Conservation (phyloP, 495 filamentous ascomycete species). For the Achaetomiella virescens region DNA sequence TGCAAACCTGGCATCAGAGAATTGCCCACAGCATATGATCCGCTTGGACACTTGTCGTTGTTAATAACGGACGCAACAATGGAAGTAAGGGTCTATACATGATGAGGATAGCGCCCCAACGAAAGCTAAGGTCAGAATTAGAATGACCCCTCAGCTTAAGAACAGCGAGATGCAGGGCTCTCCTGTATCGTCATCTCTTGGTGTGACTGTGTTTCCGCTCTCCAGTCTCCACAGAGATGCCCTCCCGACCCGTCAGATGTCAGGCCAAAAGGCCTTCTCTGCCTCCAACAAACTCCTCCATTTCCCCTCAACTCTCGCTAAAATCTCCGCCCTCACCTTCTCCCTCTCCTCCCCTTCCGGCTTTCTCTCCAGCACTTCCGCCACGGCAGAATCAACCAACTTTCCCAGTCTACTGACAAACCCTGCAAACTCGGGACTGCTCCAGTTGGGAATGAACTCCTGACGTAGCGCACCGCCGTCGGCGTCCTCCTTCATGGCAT, state of each 20-base stretch:
- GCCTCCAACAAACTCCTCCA: slow-evolving; percentile 32
- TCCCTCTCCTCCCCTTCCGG: slow-evolving; percentile 10
- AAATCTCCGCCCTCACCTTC: slow-evolving; percentile 17
- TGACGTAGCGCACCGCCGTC: slow-evolving; percentile 58
- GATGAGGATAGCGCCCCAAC: not conserved
- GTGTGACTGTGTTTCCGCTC: too few relatives aligned
- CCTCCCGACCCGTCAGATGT: slow-evolving; percentile 18
- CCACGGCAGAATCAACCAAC: slow-evolving; percentile 28
- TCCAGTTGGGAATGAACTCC: slow-evolving; percentile 64
- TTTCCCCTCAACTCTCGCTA: slow-evolving; percentile 25
- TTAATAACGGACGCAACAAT: not conserved
- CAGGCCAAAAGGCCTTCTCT: slow-evolving; percentile 33
- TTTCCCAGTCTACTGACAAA: slow-evolving; percentile 44
- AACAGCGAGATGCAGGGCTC: too few relatives aligned
- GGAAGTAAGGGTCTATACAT: not conserved
- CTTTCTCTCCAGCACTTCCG: slow-evolving; percentile 12
- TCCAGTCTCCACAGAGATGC: too few relatives aligned
- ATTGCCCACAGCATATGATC: not conserved
- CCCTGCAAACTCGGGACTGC: slow-evolving; percentile 48
- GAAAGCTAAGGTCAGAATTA: not conserved
- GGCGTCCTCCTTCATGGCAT: slow-evolving; percentile 31
- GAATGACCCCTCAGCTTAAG: too few relatives aligned
- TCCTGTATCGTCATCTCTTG: too few relatives aligned
- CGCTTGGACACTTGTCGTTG: not conserved
- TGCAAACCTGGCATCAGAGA: not conserved